phyloP scores from a whole-genome alignment of 371 early-diverging fungal genomes.

The Vittaforma corneae region DNA sequence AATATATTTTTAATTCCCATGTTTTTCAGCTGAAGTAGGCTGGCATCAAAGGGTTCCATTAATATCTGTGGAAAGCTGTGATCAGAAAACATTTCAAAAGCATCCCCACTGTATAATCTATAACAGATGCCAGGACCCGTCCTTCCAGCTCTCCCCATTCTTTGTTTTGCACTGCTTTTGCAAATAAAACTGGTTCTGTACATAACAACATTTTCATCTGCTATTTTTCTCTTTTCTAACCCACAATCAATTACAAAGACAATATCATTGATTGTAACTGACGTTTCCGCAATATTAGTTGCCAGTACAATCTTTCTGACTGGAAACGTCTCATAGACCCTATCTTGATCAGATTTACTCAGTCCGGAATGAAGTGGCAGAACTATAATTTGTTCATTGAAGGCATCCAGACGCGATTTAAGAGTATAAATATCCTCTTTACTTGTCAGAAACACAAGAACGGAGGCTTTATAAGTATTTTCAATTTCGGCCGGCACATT shows the following conservation, averaged over 20 bases:
- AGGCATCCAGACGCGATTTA: conserved; percentile 19
- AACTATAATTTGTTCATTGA: conserved; percentile 28
- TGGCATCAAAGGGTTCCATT: conserved; percentile 78
- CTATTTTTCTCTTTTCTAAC: conserved; percentile 76
- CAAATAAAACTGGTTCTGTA: conserved; percentile 55
- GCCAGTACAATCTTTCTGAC: conserved; percentile 78
- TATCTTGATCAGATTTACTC: conserved; percentile 55
- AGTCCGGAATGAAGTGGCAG: conserved; percentile 56
- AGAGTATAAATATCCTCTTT: conserved; percentile 65
- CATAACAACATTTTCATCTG: conserved; percentile 26
- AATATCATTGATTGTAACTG: conserved; percentile 86
- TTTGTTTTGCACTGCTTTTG: conserved; percentile 57
- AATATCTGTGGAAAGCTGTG: conserved; percentile 80
- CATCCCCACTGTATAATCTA: conserved; percentile 59
- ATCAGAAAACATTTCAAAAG: conserved; percentile 64
- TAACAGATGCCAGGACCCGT: conserved; percentile 55
- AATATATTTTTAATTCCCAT: conserved; percentile 80
- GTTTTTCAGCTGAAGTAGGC: conserved; percentile 81
- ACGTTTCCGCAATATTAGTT: conserved; percentile 98
- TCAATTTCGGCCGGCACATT: conserved; percentile 1
- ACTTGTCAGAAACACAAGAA: conserved; percentile 76
- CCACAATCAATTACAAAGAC: conserved; percentile 91
- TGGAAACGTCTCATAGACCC: conserved; percentile 68
- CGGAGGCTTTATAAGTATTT: conserved; percentile 64
- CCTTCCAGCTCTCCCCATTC: conserved; percentile 59